phyloP scores from a whole-genome alignment of 495 filamentous ascomycete species.

The Lepraria neglecta region DNA sequence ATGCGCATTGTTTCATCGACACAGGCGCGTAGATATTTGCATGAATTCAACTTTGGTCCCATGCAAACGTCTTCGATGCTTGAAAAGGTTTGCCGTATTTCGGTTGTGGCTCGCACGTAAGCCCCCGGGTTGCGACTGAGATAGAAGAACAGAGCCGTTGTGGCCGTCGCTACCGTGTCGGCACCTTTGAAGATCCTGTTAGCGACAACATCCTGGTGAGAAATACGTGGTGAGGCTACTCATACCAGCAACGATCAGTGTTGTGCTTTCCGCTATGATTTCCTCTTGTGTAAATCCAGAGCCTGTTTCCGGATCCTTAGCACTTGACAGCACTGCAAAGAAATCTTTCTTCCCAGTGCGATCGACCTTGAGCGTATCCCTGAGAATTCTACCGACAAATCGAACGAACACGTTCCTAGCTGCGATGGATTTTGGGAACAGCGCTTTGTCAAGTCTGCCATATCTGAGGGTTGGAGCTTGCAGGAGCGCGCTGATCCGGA shows the following conservation, averaged over 20 bases:
- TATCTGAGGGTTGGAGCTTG: background rate
- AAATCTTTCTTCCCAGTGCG: slow-evolving; percentile 60
- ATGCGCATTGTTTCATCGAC: too few relatives aligned
- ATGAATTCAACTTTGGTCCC: slow-evolving; percentile 39
- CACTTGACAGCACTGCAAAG: slow-evolving; percentile 54
- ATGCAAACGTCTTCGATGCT: slow-evolving; percentile 49
- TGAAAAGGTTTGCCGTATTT: slow-evolving; percentile 49
- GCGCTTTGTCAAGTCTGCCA: slow-evolving; percentile 5
- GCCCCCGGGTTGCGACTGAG: slow-evolving; percentile 46
- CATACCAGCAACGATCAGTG: slow-evolving; percentile 46
- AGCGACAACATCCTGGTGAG: background rate
- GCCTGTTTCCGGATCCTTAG: slow-evolving; percentile 55
- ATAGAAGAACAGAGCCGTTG: slow-evolving; percentile 58
- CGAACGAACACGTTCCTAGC: slow-evolving; percentile 1
- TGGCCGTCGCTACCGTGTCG: slow-evolving; percentile 53
- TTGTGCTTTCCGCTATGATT: slow-evolving; percentile 65
- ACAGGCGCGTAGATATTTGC: too few relatives aligned
- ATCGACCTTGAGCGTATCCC: slow-evolving; percentile 31
- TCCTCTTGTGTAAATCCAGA: slow-evolving; percentile 60
- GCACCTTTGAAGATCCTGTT: slow-evolving; percentile 36
- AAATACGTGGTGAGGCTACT: background rate
- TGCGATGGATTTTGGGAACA: background rate
- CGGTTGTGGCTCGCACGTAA: slow-evolving; percentile 41
- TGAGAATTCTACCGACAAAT: background rate
- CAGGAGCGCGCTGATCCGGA: background rate